Evolutionary conservation across 371 early-diverging fungal species (phyloP).

Genomic region (Mortierella sp.): DNA sequence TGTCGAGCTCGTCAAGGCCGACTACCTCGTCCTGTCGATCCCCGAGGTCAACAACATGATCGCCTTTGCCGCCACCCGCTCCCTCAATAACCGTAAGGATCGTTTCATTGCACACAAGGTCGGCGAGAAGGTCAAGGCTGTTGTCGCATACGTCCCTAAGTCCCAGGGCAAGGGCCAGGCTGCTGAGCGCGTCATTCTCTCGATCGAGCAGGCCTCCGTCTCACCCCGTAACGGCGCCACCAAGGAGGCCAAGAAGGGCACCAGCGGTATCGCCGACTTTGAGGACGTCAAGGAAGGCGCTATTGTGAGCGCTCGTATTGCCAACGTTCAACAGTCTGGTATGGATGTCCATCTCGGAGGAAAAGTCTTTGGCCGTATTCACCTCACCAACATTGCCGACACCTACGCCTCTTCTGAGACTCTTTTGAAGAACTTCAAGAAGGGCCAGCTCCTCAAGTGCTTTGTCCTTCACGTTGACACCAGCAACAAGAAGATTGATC

Average conservation of each 20-base stretch:
- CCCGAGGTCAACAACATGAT: constrained; percentile 67
- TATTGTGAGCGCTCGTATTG: constrained; percentile 65
- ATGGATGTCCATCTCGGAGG: constrained; percentile 65
- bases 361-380: constrained; percentile 69
- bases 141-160: constrained; percentile 53
- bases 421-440: constrained; percentile 62
- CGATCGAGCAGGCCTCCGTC: constrained; percentile 37
- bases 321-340: constrained; percentile 61
- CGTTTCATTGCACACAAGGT: constrained; percentile 69
- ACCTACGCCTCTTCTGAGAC: constrained; percentile 59
- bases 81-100: constrained; percentile 66
- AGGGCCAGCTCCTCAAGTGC: constrained; percentile 67
- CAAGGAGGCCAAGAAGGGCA: constrained; percentile 57
- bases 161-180: constrained; percentile 35
- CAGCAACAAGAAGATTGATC: constrained; percentile 66
- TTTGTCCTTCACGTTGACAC: constrained; percentile 65
- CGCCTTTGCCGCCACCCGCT: constrained; percentile 68
- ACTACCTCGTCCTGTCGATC: constrained; percentile 77
- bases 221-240: constrained; percentile 38
- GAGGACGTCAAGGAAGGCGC: constrained; percentile 67
- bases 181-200: constrained; percentile 62
- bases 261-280: constrained; percentile 45
- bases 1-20: constrained; percentile 81
- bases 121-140: constrained; percentile 68
- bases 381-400: constrained; percentile 75